Base-by-base conservation (phyloP, 148 eudicot species). In the Dianthus caryophyllus region DNA sequence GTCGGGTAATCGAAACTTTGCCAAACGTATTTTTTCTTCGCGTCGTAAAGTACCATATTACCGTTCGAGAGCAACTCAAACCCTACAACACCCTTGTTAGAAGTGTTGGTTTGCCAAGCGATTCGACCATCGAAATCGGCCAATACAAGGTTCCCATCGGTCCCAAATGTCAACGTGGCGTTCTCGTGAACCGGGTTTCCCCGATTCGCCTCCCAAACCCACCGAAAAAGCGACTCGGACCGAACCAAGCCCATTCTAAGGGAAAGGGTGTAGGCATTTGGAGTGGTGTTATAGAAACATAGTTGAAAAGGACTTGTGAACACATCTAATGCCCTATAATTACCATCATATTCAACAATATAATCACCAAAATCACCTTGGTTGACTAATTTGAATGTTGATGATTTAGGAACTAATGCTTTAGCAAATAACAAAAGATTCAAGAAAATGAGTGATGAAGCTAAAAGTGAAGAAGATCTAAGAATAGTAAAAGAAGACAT, bases 281-380 rank as follows among this genome's bases (percentile, higher is more conserved):
- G 77, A 24, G 83, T 76, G 16, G 79, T 75, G 74, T 79, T 79
- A 36, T 79, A 79, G 25, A 79, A 79, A 21, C 77, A 76, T 15
- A 79, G 74, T 48, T 79, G 77, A 55, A 79, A 79, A 6, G 74
- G 78, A 64, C 65, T 62, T 14, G 39, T 14, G 18, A 68, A 68
- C 0, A 75, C 41, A 17, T 64, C 25, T 46, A 69, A 21, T 12
- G 73, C 29, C 24, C 78, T 66, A 12, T 75, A 75, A 55, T 55
- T 69, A 1, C 73, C 78, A 24, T 47, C 69, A 36, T 75, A 68
- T 57, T 87, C 88, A 18, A 77, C 77, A n/a, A 82, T 60, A 71
- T 84, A 84, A 22, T 79, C 77, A 0, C 92, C 88, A 6, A 84
- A 79, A 30, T 82, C 87, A 18, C 88, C 85, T 68, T 77, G 67